Conservation (phyloP, 176 grass and related monocot genomes). For the Carex kokanica region DNA sequence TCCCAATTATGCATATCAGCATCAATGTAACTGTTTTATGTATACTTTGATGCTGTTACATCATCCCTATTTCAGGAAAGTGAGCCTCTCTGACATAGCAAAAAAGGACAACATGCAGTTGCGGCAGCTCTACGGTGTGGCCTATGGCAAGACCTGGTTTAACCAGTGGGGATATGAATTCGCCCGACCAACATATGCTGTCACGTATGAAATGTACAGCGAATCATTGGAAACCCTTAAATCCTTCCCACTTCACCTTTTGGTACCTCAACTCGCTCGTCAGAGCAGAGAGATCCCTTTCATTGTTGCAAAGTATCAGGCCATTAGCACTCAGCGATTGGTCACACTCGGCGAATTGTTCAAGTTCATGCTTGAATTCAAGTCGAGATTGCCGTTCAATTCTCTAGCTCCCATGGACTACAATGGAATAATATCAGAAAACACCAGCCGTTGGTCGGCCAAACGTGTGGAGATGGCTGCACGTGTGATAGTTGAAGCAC, state of each 20-base stretch:
- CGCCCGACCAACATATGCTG: conserved; percentile 55
- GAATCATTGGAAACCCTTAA: conserved; percentile 65
- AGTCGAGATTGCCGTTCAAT: conserved; percentile 44
- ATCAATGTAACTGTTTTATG: background rate
- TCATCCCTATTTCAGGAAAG: conserved; percentile 43
- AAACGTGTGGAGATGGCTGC: conserved; percentile 84
- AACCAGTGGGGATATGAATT: conserved; percentile 76
- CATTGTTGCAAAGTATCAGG: conserved; percentile 71
- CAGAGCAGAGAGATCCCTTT: conserved; percentile 52
- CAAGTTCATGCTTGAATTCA: conserved; percentile 87
- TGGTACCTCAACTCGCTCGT: conserved; percentile 42
- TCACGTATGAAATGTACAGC: conserved; percentile 50
- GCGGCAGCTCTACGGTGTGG: conserved; percentile 62
- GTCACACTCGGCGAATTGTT: conserved; percentile 60
- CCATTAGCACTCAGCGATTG: conserved; percentile 56
- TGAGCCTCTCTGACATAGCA: conserved; percentile 63
- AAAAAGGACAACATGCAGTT: conserved; percentile 74
- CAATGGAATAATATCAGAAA: conserved; percentile 58
- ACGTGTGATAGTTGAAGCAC: conserved; percentile 75
- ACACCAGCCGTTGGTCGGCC: conserved; percentile 74
- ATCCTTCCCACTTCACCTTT: conserved; percentile 55
- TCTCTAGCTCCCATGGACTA: conserved; percentile 59
- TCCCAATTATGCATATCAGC: background rate
- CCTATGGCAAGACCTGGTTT: conserved; percentile 85
- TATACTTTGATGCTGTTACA: conserved; percentile 10